Percentiles rank a stretch among this genome's conserved stretches.
phyloP scores from a whole-genome alignment of 2,329 filamentous ascomycete genomes.

The Phialophora tarda region DNA sequence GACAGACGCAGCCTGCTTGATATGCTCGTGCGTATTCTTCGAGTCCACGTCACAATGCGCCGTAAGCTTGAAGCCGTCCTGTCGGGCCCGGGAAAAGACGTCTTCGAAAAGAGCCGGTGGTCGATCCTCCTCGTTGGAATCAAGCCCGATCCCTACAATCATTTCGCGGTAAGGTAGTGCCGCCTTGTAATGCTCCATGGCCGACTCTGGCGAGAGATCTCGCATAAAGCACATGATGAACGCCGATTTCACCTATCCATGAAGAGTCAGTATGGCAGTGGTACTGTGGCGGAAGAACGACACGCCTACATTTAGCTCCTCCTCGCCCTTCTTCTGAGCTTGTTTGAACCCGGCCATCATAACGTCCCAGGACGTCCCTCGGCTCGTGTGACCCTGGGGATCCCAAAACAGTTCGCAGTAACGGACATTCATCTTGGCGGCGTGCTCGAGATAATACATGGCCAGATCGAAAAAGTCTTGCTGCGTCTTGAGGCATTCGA shows the following conservation, averaged over 20 bases:
- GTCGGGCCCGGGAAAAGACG: conserved; percentile 35
- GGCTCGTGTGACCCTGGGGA: conserved; percentile 50
- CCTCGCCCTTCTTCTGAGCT: conserved; percentile 43
- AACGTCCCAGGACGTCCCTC: conserved; percentile 44
- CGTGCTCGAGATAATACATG: conserved; percentile 48
- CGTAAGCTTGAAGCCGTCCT: conserved; percentile 53
- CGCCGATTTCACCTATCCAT: conserved; percentile 40
- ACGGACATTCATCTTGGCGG: conserved; percentile 48
- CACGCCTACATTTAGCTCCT: conserved; percentile 43
- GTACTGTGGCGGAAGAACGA: conserved; percentile 21
- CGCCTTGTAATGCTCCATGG: conserved; percentile 48
- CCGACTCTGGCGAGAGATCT: conserved; percentile 49
- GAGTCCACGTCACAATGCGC: conserved; percentile 59
- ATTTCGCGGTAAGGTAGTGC: conserved; percentile 36
- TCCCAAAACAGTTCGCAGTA: conserved; percentile 54
- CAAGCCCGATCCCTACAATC: conserved; percentile 15
- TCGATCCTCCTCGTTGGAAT: conserved; percentile 13
- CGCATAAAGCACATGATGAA: conserved; percentile 55
- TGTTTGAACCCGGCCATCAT: conserved; percentile 48
- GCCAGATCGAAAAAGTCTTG: conserved; percentile 52
- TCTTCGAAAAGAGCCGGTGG: conserved; percentile 8
- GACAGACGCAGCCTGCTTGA: conserved; percentile 47
- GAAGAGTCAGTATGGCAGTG: background rate
- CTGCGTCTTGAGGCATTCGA: conserved; percentile 45
- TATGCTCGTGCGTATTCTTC: conserved; percentile 54